Evolutionary conservation across 495 filamentous ascomycete genomes (phyloP), one percentile per base, ranked within the genome.

Genomic region (Hyaloscypha hepaticicola): DNA sequence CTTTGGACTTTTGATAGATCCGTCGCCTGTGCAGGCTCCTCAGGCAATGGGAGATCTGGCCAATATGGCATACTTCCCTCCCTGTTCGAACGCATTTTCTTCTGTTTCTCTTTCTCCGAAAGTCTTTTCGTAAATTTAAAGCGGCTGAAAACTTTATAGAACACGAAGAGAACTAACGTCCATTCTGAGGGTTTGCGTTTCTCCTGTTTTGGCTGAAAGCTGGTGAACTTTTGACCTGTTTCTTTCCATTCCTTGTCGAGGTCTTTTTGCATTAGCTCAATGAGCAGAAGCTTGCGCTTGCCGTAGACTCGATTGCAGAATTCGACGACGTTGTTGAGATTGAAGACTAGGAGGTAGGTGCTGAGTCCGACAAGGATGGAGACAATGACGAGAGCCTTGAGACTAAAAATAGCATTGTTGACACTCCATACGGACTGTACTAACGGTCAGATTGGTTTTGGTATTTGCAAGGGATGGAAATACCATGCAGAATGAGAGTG

Each of bases 401-500:
- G 55, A 19, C 24, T 52, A 55, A 59, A 59, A 25, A 58, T 22
- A 25, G 38, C 41, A 22, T 52, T 45, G 45, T 53, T 58, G 21
- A 65, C 48, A 22, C 55, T 50, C 63, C 63, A 65, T 14, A 65
- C 31, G 24, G 63, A 59, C 63, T 65, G 26, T 4, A 21, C 3
- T 45, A n/a, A 27, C 22, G 29, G 34, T 63, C 22, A 53, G 48
- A 22, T 11, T 19, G 31, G 14, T 41, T 21, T 45, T 22, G 12
- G 45, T 0, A 1, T 50, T 21, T 22, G 29, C 21, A 33, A 33
- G 38, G 28, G 51, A 48, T 25, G 25, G 27, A 65, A 38, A 51
- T 67, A 58, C 65, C 29, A 55, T 59, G 63, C 75, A 76, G 28
- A 77, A 75, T 1, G 69, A 61, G 4, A 77, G 64, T 8, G 75